These are phyloP conservation scores for Globisporangium solare DNA, from an alignment of 352 stramenopile genomes.

Conservation along the genomic window DNA sequence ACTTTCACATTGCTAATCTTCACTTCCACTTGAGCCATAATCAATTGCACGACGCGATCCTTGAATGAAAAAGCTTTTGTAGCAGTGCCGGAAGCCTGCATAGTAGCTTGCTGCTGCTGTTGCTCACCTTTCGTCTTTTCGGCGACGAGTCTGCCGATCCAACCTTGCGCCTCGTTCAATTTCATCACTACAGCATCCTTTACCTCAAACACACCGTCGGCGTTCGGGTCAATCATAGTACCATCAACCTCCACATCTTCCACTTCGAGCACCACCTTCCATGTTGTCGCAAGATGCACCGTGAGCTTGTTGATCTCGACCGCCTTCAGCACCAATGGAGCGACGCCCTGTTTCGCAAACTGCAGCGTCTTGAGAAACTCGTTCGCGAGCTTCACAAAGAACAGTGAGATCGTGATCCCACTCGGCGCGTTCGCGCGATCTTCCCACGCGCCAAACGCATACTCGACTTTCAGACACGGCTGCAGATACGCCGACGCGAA, in stretches of 20 bases:
- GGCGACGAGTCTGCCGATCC: conserved; percentile 26
- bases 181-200: conserved; percentile 58
- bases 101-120: conserved; percentile 24
- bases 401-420: conserved; percentile 48
- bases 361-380: conserved; percentile 51
- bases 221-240: conserved; percentile 40
- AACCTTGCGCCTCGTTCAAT: conserved; percentile 32
- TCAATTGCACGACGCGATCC: conserved; percentile 53
- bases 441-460: conserved; percentile 40
- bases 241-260: conserved; percentile 42
- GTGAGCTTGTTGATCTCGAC: conserved; percentile 39
- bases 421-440: conserved; percentile 24
- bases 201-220: conserved; percentile 31
- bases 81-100: conserved; percentile 10
- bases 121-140: conserved; percentile 35
- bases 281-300: conserved; percentile 44
- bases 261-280: conserved; percentile 49
- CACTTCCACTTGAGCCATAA: conserved; percentile 57
- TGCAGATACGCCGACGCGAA: conserved; percentile 47
- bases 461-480: conserved; percentile 46
- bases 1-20: conserved; percentile 41
- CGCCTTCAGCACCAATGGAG: conserved; percentile 30
- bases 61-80: conserved; percentile 47
- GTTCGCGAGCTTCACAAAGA: conserved; percentile 43
- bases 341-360: conserved; percentile 57